A percentile compares a stretch with the other conserved stretches of the same genome.
phyloP scores from a whole-genome alignment of 1,139 yeast species.

The Debaryomyces nepalensis region DNA sequence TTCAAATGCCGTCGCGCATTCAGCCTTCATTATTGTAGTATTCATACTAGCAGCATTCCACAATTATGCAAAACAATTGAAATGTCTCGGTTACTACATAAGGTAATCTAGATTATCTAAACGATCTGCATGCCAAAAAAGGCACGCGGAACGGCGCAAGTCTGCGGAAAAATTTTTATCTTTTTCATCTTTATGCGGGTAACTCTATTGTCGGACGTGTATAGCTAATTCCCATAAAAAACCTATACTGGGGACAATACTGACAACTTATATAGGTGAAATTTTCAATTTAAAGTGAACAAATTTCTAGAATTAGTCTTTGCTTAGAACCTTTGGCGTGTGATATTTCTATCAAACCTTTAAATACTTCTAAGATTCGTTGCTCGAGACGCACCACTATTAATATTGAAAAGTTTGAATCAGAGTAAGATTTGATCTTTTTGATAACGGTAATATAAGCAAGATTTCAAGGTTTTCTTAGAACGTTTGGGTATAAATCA shows the following conservation, averaged over 20 bases:
- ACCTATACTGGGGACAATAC: constrained; percentile 5
- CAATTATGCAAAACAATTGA: neutral
- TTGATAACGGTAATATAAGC: constrained; percentile 6
- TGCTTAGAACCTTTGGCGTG: neutral
- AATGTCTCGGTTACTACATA: neutral
- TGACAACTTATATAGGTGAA: neutral
- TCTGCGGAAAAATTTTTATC: constrained; percentile 30
- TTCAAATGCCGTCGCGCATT: neutral
- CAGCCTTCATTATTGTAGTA: constrained; percentile 1
- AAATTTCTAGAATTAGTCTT: constrained; percentile 1
- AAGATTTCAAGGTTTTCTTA: neutral
- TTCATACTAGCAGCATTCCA: too few relatives aligned
- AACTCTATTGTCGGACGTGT: constrained; percentile 15
- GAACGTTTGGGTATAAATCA: neutral
- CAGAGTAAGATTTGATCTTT: constrained; percentile 12
- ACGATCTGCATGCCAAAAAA: constrained; percentile 17
- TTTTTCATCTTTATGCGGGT: constrained; percentile 37
- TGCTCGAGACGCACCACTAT: neutral
- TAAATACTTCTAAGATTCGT: neutral
- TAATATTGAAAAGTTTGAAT: neutral
- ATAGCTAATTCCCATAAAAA: constrained; percentile 7
- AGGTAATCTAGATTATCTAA: constrained; percentile 16
- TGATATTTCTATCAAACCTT: neutral
- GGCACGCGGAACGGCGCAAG: constrained; percentile 10
- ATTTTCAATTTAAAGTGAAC: neutral